Evolutionary conservation across 148 eudicot genomes (phyloP).

Genomic region (Cornus controversa): DNA sequence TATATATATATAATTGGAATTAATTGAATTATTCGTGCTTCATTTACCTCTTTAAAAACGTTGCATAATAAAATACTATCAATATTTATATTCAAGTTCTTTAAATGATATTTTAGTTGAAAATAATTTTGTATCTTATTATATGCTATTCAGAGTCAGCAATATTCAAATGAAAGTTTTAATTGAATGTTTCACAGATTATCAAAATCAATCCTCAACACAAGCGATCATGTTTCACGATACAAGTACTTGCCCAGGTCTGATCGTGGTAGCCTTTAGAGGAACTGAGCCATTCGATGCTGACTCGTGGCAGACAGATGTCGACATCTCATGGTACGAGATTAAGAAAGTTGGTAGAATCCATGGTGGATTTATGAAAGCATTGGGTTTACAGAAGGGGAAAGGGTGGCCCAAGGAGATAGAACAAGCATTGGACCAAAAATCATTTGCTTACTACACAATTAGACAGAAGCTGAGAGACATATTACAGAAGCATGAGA

Average conservation of each 20-base stretch:
- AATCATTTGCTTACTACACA: conserved; percentile 27
- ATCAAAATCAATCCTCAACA: conserved; percentile 30
- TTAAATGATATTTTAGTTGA: no score
- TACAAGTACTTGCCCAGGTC: not conserved
- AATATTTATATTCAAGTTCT: no score
- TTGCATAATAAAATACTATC: no score
- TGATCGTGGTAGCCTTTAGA: conserved; percentile 31
- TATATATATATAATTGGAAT: no score
- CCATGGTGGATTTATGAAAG: conserved; percentile 44
- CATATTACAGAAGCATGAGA: conserved; percentile 6
- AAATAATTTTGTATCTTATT: no score
- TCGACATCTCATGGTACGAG: conserved; percentile 37
- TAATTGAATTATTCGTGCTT: no score
- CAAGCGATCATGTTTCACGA: conserved; percentile 31
- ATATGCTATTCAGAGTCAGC: no score
- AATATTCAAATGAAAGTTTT: no score
- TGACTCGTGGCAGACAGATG: conserved; percentile 24
- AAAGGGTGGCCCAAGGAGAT: conserved; percentile 34
- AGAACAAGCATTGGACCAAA: not conserved
- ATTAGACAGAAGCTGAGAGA: conserved; percentile 27
- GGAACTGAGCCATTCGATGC: conserved; percentile 34
- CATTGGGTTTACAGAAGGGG: conserved; percentile 32
- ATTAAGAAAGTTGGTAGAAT: conserved; percentile 23
- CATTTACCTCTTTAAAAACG: no score
- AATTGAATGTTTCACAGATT: conserved; percentile 19